Evolutionary conservation across 75 land plant species (phyloP).

Genomic region (Selaginella moellendorffii): DNA sequence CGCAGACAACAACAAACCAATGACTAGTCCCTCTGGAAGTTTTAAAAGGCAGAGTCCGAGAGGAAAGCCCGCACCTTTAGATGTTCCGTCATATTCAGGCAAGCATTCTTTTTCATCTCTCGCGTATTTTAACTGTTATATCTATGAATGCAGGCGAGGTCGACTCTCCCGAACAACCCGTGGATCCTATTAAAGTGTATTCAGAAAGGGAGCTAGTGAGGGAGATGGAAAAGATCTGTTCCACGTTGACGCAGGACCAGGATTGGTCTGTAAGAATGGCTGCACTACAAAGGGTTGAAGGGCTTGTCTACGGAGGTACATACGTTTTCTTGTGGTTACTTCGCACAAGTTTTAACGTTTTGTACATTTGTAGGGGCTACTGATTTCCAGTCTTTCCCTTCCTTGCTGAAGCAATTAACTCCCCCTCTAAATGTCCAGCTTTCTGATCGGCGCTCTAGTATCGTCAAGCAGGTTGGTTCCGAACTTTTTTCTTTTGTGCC

Average conservation of each 20-base stretch:
- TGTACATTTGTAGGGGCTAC: not conserved
- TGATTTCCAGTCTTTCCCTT: not conserved
- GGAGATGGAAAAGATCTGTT: not conserved
- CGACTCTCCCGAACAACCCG: not conserved
- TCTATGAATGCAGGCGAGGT: not conserved
- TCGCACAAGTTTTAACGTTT: not conserved
- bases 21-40: not conserved
- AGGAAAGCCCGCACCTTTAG: not conserved
- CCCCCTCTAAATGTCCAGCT: slow-evolving; percentile 5
- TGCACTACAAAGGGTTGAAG: slow-evolving; percentile 3
- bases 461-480: slow-evolving; percentile 8
- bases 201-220: slow-evolving; percentile 3
- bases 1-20: not conserved
- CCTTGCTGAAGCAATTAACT: not conserved
- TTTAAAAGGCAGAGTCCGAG: not conserved
- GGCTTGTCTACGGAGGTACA: slow-evolving; percentile 2
- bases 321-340: not conserved
- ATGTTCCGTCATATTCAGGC: not conserved
- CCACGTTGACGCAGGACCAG: not conserved
- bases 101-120: not conserved
- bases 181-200: not conserved
- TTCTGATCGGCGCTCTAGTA: slow-evolving; percentile 6
- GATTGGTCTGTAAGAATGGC: slow-evolving; percentile 9
- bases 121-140: not conserved
- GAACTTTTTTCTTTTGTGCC: no score